Conservation (phyloP, 1,284 basidiomycete species). For the Caloboletus inedulis region DNA sequence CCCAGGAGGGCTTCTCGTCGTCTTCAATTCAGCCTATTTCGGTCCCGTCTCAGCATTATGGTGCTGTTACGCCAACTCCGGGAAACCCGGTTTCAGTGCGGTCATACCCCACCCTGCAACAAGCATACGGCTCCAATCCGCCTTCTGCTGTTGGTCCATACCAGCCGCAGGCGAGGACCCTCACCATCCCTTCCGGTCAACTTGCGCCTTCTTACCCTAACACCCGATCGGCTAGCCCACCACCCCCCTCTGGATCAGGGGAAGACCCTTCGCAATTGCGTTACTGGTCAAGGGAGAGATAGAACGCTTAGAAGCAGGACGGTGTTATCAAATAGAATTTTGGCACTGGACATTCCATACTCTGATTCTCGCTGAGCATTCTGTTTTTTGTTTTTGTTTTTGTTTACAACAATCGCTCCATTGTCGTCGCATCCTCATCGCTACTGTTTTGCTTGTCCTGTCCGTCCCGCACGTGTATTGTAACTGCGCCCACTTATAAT, state of each 20-base stretch:
- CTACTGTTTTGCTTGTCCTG: conserved; percentile 12
- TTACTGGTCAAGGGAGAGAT: conserved; percentile 32
- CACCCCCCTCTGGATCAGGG: conserved; percentile 29
- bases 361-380: conserved; percentile 1
- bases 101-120: conserved; percentile 29
- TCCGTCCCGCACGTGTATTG: conserved; percentile 23
- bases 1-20: conserved; percentile 22
- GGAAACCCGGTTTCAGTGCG: conserved; percentile 24
- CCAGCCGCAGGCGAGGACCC: conserved; percentile 22
- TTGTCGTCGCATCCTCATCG: conserved; percentile 13
- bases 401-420: conserved; percentile 9
- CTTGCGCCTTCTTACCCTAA: conserved; percentile 23
- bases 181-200: conserved; percentile 15
- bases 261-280: conserved; percentile 27
- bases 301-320: conserved; percentile 12
- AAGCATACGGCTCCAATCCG: conserved; percentile 21
- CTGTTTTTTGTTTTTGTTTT: not conserved
- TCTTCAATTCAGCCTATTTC: conserved; percentile 31
- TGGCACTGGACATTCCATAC: conserved; percentile 13
- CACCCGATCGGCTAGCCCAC: conserved; percentile 14
- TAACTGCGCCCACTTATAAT: conserved; percentile 9
- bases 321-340: conserved; percentile 18
- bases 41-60: conserved; percentile 31
- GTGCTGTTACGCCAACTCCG: conserved; percentile 15
- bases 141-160: conserved; percentile 22